Evolutionary conservation across 2,329 filamentous ascomycete genomes (phyloP), one percentile per base, ranked within the genome.

Genomic region (Bertia moriformis): DNA sequence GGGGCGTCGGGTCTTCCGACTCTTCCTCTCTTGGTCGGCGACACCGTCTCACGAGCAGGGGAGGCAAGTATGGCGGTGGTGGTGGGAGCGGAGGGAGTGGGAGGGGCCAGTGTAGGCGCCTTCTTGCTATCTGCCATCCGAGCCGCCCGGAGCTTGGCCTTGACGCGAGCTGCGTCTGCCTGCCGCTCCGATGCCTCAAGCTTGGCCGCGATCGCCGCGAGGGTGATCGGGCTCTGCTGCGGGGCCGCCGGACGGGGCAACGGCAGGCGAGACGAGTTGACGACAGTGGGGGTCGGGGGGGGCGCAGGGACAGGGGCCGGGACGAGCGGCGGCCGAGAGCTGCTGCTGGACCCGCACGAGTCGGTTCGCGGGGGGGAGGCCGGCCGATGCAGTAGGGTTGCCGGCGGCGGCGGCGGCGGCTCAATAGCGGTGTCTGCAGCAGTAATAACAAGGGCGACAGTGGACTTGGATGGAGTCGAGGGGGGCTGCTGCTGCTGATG

Each of bases 181-280:
- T 78, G 73, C 14, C 71, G 63, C 45, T 79, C 75, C 0, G 73
- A 72, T 2, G 75, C 74, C 1, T 73, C 75, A 0, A 79, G 61
- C 53, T 79, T 79, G 19, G 73, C 72, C 0, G 71, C 69, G 43
- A 79, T 79, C n/a, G n/a, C n/a, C 22, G 61, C 69, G 66, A 77
- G 75, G 15, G 68, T 75, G 0, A 78, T 57, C 1, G 73, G 71
- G 37, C 62, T 68, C 37, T 69, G 45, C 37, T 63, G 66, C 14
- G 60, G 66, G 2, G 63, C 62, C 24, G 66, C 2, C 67, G 63
- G 14, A 61, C 56, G 20, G 58, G 44, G 3, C 54, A 57, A 2
- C 4, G 48, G 17, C 14, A 14, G 15, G 14, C n/a, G 33, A 7
- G n/a, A 36, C n/a, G n/a, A n/a, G n/a, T n/a, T n/a, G n/a, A 7